Conservation (phyloP, 805 yeast species). For the Yarrowia phangngaensis region DNA sequence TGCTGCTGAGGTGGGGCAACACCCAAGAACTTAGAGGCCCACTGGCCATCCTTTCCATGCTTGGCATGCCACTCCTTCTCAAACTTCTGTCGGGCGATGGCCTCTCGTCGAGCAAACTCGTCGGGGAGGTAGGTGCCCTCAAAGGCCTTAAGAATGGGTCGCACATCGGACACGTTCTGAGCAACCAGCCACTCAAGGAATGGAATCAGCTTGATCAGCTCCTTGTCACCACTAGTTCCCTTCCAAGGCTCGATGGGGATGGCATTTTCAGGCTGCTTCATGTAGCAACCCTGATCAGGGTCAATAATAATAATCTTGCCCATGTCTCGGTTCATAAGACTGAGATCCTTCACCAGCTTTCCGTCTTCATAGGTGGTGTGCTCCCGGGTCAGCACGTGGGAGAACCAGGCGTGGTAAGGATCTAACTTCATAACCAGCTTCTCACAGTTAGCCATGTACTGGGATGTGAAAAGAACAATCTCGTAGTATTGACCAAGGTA, state of each 20-base stretch:
- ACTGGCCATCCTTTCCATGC: conserved; percentile 46
- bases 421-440: conserved; percentile 82
- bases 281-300: conserved; percentile 63
- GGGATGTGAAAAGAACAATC: conserved; percentile 83
- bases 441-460: conserved; percentile 81
- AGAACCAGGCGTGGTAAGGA: conserved; percentile 84
- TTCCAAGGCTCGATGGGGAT: conserved; percentile 80
- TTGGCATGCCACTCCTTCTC: conserved; percentile 44
- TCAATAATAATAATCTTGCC: conserved; percentile 77
- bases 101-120: conserved; percentile 79
- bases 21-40: conserved; percentile 64
- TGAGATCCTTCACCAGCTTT: conserved; percentile 80
- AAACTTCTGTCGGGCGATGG: conserved; percentile 62
- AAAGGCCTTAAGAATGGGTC: conserved; percentile 78
- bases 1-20: conserved; percentile 49
- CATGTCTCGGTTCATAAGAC: conserved; percentile 86
- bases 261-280: conserved; percentile 93
- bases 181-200: conserved; percentile 92
- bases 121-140: conserved; percentile 63
- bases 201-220: conserved; percentile 75
- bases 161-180: conserved; percentile 78
- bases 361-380: conserved; percentile 89
- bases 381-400: conserved; percentile 84
- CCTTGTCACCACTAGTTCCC: conserved; percentile 76
- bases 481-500: conserved; percentile 94